Conservation (phyloP, 768 basidiomycete species). For the Multifurca ochricompacta region DNA sequence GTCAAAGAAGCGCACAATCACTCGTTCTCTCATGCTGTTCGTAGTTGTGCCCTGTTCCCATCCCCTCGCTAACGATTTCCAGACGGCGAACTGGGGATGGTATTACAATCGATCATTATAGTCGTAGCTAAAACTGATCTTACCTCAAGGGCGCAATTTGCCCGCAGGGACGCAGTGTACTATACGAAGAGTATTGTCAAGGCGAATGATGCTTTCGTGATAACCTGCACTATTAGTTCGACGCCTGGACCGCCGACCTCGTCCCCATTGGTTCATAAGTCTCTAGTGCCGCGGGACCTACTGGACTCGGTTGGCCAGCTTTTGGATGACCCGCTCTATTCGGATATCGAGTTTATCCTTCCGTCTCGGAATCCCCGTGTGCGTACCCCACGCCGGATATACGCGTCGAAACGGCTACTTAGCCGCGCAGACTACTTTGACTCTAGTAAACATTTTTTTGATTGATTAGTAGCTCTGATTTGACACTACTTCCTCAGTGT, state of each 20-base stretch:
- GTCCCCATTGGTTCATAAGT: conserved; percentile 37
- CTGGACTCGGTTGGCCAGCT: conserved; percentile 66
- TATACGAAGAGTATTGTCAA: conserved; percentile 47
- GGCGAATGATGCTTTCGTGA: conserved; percentile 59
- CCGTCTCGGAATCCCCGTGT: conserved; percentile 38
- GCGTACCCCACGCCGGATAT: conserved; percentile 41
- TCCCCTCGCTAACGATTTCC: background rate
- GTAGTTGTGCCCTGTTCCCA: conserved; percentile 11
- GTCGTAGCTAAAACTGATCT: conserved; percentile 1
- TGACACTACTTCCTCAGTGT: conserved; percentile 43
- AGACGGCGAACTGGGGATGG: conserved; percentile 91
- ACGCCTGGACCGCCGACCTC: conserved; percentile 45
- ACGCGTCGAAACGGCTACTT: conserved; percentile 61
- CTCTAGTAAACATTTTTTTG: conserved; percentile 36
- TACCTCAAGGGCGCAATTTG: conserved; percentile 62
- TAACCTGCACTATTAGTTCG: conserved; percentile 72
- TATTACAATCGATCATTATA: conserved; percentile 26
- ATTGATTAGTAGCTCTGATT: background rate
- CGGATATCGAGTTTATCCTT: conserved; percentile 76
- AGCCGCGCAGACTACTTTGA: conserved; percentile 71
- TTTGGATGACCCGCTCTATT: conserved; percentile 75
- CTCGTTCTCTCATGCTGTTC: conserved; percentile 64
- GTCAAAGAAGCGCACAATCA: conserved; percentile 78
- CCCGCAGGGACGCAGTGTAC: conserved; percentile 62
- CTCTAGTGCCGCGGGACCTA: conserved; percentile 57